Evolutionary conservation across 495 filamentous ascomycete genomes (phyloP).

Genomic region (Xylaria grammica): DNA sequence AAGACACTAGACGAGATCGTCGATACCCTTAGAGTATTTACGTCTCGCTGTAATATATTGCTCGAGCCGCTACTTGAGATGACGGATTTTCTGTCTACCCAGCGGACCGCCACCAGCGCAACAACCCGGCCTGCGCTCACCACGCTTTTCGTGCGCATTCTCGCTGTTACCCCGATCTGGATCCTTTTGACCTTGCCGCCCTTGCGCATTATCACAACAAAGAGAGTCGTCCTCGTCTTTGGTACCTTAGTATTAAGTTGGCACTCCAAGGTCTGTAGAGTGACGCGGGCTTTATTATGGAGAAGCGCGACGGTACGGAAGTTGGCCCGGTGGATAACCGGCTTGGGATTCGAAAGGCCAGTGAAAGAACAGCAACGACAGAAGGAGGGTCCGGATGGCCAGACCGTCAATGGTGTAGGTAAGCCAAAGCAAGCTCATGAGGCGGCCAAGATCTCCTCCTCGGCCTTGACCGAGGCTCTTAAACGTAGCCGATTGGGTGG

Average conservation of each 20-base stretch:
- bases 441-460: conserved; percentile 30
- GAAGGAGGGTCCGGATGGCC: conserved; percentile 25
- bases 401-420: conserved; percentile 15
- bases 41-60: conserved; percentile 86
- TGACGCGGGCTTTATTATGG: conserved; percentile 89
- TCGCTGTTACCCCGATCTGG: conserved; percentile 89
- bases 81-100: conserved; percentile 92
- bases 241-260: conserved; percentile 87
- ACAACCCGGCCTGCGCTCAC: conserved; percentile 92
- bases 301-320: conserved; percentile 75
- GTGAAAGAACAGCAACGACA: conserved; percentile 37
- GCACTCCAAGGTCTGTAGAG: conserved; percentile 86
- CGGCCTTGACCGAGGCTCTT: conserved; percentile 36
- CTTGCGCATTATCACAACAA: conserved; percentile 82
- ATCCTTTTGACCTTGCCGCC: conserved; percentile 80
- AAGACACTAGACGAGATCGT: conserved; percentile 96
- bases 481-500: conserved; percentile 36
- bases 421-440: conserved; percentile 29
- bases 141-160: conserved; percentile 84
- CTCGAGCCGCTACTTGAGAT: conserved; percentile 85
- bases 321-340: conserved; percentile 71
- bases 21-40: conserved; percentile 86
- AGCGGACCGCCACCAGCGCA: conserved; percentile 86
- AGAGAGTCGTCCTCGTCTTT: conserved; percentile 75
- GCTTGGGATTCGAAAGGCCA: conserved; percentile 67